A percentile compares a stretch with the other conserved stretches of the same genome.
These are phyloP conservation scores for Kockiozyma suomiensis DNA, from an alignment of 805 yeast species.

Conservation along the genomic window DNA sequence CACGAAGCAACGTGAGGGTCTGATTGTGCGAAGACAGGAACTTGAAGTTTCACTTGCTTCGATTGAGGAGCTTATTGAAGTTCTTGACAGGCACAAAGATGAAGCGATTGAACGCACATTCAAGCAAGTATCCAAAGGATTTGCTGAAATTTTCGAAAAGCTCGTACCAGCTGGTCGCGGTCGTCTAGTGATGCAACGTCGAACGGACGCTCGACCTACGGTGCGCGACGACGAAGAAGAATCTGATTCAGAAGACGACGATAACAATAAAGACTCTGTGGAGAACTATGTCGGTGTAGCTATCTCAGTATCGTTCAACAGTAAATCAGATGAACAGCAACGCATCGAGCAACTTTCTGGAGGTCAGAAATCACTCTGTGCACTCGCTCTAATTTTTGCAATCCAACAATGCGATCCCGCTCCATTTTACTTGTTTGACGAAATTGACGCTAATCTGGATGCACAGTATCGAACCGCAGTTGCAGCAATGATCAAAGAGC, in stretches of 20 bases:
- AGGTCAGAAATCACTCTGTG: conserved; percentile 96
- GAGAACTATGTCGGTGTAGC: conserved; percentile 79
- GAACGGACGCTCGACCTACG: conserved; percentile 34
- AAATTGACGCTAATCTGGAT: conserved; percentile 94
- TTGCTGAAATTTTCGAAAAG: conserved; percentile 71
- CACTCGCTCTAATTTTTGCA: conserved; percentile 89
- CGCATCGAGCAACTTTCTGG: conserved; percentile 91
- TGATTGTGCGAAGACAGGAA: conserved; percentile 66
- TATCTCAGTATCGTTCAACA: conserved; percentile 85
- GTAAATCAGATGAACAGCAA: conserved; percentile 80
- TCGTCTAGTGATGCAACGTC: conserved; percentile 63
- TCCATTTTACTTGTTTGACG: conserved; percentile 94
- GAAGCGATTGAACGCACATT: conserved; percentile 81
- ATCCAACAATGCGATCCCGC: conserved; percentile 96
- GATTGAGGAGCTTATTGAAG: conserved; percentile 69
- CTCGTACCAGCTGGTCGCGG: conserved; percentile 87
- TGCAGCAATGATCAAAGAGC: conserved; percentile 67
- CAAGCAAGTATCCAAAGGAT: conserved; percentile 70
- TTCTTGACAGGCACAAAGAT: conserved; percentile 75
- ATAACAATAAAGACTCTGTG: conserved; percentile 36
- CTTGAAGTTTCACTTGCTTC: conserved; percentile 69
- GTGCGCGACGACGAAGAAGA: conserved; percentile 38
- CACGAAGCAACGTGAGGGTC: conserved; percentile 68
- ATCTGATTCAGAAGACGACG: conserved; percentile 37
- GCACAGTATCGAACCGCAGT: conserved; percentile 88